Percentiles rank a stretch among this genome's conserved stretches.
Conservation (phyloP, 331 rosid genomes). For the Malus hybrid region DNA sequence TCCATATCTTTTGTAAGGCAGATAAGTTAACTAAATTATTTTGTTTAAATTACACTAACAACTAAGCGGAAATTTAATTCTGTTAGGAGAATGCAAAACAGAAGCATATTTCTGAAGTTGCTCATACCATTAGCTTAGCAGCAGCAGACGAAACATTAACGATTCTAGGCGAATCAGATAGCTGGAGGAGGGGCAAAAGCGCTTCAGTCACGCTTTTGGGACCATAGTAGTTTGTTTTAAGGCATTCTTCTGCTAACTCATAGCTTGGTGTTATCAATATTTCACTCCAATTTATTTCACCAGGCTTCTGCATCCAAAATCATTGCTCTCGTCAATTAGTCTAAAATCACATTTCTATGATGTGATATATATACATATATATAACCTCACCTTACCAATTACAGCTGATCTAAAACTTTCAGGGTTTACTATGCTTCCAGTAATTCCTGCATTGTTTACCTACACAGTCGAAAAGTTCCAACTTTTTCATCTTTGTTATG, state of each 20-base stretch:
- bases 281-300: neutral
- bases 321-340: neutral
- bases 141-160: neutral
- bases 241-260: neutral
- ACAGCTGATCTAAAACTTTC: slow-evolving; percentile 2
- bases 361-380: neutral
- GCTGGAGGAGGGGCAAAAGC: neutral
- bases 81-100: too few relatives aligned
- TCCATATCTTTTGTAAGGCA: too few relatives aligned
- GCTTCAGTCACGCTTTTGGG: neutral
- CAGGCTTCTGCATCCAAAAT: neutral
- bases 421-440: slow-evolving; percentile 22
- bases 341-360: too few relatives aligned
- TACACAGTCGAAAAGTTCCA: too few relatives aligned
- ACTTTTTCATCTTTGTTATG: too few relatives aligned
- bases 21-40: too few relatives aligned
- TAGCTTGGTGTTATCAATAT: neutral
- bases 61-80: too few relatives aligned
- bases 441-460: slow-evolving; percentile 38
- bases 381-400: slow-evolving; percentile 2
- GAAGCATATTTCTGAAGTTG: too few relatives aligned
- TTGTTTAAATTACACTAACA: too few relatives aligned
- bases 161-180: neutral
- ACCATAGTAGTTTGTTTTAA: neutral
- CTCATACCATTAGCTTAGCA: neutral